Percentiles rank a stretch among this genome's conserved stretches.
phyloP scores from a whole-genome alignment of 2,329 filamentous ascomycete species.

The Thelonectria rubi region DNA sequence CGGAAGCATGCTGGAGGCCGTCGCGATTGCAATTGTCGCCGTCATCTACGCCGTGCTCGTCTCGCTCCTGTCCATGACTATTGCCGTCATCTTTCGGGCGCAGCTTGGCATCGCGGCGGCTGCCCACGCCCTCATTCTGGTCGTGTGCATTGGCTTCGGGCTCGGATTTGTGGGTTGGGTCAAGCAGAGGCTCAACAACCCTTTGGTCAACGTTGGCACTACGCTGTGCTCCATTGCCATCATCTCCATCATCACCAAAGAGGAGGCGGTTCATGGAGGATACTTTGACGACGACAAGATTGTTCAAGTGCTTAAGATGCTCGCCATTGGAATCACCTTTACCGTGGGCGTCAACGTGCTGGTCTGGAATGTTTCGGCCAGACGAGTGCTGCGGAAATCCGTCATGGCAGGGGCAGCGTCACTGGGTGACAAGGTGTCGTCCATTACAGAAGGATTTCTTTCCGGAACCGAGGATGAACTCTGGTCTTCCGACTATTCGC shows the following conservation, averaged over 20 bases:
- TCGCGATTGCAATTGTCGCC: slow-evolving; percentile 78
- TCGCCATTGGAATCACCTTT: slow-evolving; percentile 78
- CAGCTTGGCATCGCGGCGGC: slow-evolving; percentile 71
- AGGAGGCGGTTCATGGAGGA: slow-evolving; percentile 84
- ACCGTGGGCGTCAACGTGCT: slow-evolving; percentile 79
- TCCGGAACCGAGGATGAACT: slow-evolving; percentile 84
- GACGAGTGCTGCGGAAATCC: slow-evolving; percentile 75
- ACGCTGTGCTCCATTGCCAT: slow-evolving; percentile 88
- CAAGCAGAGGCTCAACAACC: slow-evolving; percentile 81
- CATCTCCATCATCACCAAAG: slow-evolving; percentile 90
- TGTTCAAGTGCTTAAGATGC: slow-evolving; percentile 82
- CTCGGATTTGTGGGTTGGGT: slow-evolving; percentile 89
- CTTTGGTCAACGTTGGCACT: slow-evolving; percentile 83
- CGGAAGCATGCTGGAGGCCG: slow-evolving; percentile 90
- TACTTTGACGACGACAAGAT: slow-evolving; percentile 86
- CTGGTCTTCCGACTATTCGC: slow-evolving; percentile 69
- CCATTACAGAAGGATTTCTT: slow-evolving; percentile 84
- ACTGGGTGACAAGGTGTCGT: slow-evolving; percentile 81
- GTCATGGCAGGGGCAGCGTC: slow-evolving; percentile 77
- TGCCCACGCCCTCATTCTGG: slow-evolving; percentile 80
- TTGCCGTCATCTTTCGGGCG: slow-evolving; percentile 80
- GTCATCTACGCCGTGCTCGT: slow-evolving; percentile 77
- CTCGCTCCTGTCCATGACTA: slow-evolving; percentile 86
- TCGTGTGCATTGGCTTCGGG: slow-evolving; percentile 86
- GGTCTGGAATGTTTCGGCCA: slow-evolving; percentile 81